phyloP scores from a whole-genome alignment of 1,284 basidiomycete species.

The Cryptococcus sp. region DNA sequence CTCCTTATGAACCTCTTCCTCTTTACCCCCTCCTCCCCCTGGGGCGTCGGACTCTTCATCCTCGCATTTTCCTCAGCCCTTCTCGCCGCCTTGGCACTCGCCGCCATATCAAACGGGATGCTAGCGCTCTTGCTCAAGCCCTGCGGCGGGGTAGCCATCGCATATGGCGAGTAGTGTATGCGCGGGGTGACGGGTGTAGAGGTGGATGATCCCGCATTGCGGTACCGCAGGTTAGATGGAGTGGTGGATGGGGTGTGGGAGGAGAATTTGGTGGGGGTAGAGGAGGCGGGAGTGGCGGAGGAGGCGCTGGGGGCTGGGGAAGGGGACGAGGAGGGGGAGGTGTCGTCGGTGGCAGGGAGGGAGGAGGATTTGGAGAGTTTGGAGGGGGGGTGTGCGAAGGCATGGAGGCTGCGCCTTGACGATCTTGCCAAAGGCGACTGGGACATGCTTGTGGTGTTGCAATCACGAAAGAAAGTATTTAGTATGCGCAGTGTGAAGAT shows the following conservation, averaged over 20 bases:
- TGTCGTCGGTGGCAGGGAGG: conserved; percentile 10
- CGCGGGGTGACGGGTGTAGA: conserved; percentile 22
- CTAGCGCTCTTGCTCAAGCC: conserved; percentile 31
- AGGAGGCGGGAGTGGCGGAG: background rate
- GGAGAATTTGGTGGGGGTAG: conserved; percentile 1
- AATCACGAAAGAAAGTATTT: too few species aligned
- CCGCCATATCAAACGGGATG: conserved; percentile 45
- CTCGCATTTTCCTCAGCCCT: conserved; percentile 22
- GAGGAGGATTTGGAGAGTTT: conserved; percentile 34
- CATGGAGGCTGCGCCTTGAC: conserved; percentile 32
- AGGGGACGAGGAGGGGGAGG: conserved; percentile 6
- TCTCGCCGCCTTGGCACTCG: conserved; percentile 26
- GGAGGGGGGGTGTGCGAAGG: conserved; percentile 41
- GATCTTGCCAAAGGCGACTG: conserved; percentile 42
- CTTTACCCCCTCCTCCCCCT: conserved; percentile 8
- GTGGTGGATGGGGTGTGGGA: conserved; percentile 4
- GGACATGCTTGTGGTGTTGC: conserved; percentile 27
- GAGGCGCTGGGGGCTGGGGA: conserved; percentile 2
- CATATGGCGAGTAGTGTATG: conserved; percentile 38
- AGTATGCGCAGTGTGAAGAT: too few species aligned
- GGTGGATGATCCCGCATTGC: conserved; percentile 7
- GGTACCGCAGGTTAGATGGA: background rate
- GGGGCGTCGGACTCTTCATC: conserved; percentile 2
- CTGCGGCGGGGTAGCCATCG: conserved; percentile 35
- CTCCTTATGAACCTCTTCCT: conserved; percentile 38